Percentiles rank a stretch among this genome's conserved stretches.
These are phyloP conservation scores for Pezicula radicicola DNA, from an alignment of 2,329 filamentous ascomycete species.

Conservation along the genomic window DNA sequence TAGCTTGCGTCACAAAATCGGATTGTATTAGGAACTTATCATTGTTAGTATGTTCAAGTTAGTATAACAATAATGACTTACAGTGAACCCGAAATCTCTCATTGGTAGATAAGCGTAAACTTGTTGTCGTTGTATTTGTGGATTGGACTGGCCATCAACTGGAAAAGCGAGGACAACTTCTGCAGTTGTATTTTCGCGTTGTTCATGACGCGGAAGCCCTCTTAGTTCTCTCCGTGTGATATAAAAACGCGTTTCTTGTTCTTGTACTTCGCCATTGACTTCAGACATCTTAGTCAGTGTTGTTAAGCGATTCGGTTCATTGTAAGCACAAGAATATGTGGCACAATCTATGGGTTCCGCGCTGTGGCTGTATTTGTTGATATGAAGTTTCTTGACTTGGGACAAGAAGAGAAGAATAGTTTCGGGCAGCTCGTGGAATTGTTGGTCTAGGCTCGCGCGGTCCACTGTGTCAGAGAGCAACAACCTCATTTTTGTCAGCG, in stretches of 20 bases:
- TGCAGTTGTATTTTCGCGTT: slow-evolving; percentile 1
- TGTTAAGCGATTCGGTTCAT: too few species aligned
- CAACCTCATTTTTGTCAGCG: slow-evolving; percentile 7
- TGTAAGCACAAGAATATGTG: too few species aligned
- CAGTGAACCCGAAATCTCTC: slow-evolving; percentile 16
- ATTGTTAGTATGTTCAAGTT: not conserved
- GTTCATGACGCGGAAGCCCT: slow-evolving; percentile 3
- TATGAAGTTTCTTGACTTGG: not conserved
- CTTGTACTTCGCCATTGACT: too few species aligned
- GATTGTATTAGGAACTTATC: slow-evolving; percentile 45
- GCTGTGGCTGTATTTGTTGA: too few species aligned
- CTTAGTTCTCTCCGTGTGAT: slow-evolving; percentile 5
- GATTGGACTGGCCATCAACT: too few species aligned
- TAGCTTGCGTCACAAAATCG: slow-evolving; percentile 46
- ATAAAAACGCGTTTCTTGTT: not conserved
- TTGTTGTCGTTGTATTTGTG: slow-evolving; percentile 2
- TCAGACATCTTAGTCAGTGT: too few species aligned
- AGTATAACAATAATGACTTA: not conserved
- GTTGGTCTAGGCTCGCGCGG: slow-evolving; percentile 1
- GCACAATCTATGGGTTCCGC: too few species aligned
- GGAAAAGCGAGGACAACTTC: slow-evolving; percentile 22
- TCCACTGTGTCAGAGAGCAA: not conserved
- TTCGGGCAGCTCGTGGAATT: slow-evolving; percentile 3
- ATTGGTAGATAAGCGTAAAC: slow-evolving; percentile 21
- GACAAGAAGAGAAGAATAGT: slow-evolving; percentile 8